These are phyloP conservation scores for Sarcodon aspratus DNA, from an alignment of 768 basidiomycete genomes.

Conservation along the genomic window DNA sequence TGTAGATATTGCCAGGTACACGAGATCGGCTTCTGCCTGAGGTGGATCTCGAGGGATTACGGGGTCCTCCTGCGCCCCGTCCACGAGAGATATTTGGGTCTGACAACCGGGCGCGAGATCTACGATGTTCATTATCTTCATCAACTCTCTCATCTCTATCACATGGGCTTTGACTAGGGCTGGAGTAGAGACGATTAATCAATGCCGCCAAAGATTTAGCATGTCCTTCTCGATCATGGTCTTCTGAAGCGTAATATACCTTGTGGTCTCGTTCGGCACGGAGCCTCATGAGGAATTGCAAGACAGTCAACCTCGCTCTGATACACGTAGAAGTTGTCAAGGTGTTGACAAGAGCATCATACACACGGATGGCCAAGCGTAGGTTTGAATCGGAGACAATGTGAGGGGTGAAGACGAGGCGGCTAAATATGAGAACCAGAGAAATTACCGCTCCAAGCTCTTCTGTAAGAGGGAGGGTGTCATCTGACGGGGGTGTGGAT, in stretches of 20 bases:
- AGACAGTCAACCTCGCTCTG: constrained; percentile 52
- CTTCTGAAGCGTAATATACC: constrained; percentile 52
- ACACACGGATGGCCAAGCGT: constrained; percentile 42
- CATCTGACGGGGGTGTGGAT: constrained; percentile 21
- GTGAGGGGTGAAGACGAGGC: constrained; percentile 60
- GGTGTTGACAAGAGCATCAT: constrained; percentile 36
- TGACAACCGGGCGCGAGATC: constrained; percentile 34
- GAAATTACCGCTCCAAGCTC: constrained; percentile 52
- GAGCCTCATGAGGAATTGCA: constrained; percentile 84
- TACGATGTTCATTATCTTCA: constrained; percentile 26
- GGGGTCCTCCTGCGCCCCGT: constrained; percentile 39
- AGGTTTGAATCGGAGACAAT: constrained; percentile 35
- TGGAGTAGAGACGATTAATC: constrained; percentile 32
- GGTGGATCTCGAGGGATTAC: constrained; percentile 30
- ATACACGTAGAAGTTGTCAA: constrained; percentile 34
- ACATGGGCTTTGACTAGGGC: background rate
- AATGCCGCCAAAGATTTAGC: constrained; percentile 48
- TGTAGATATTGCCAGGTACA: constrained; percentile 14
- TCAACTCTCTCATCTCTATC: constrained; percentile 6
- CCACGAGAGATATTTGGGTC: constrained; percentile 42
- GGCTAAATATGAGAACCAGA: constrained; percentile 55
- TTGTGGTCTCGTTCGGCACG: constrained; percentile 86
- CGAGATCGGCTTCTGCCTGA: constrained; percentile 56
- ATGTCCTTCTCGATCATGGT: constrained; percentile 46
- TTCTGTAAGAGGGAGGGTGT: constrained; percentile 20